Conservation (phyloP, 179 eudicot genomes). For the Beta lomatogona region DNA sequence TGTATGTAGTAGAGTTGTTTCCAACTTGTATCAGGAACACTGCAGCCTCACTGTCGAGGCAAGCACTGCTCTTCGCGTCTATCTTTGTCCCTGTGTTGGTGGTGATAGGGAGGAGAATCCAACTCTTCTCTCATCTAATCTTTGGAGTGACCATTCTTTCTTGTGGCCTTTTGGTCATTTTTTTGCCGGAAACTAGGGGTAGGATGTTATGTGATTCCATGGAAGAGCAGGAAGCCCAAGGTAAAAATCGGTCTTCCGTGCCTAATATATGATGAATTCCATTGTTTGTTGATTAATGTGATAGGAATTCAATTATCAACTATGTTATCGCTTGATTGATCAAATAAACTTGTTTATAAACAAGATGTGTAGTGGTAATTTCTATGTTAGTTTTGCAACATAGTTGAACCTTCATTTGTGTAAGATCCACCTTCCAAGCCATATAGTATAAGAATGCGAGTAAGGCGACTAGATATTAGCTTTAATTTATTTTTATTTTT, state of each 20-base stretch:
- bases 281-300: not conserved
- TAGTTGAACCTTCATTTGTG: no score
- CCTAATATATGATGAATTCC: slow-evolving; percentile 9
- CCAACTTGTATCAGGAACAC: slow-evolving; percentile 39
- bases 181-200: slow-evolving; percentile 33
- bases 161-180: slow-evolving; percentile 21
- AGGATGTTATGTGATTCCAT: slow-evolving; percentile 34
- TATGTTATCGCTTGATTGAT: no score
- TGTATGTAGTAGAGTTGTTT: slow-evolving; percentile 35
- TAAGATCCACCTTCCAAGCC: no score
- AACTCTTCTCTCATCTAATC: slow-evolving; percentile 13
- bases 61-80: slow-evolving; percentile 28
- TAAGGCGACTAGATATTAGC: no score
- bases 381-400: no score
- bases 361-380: no score
- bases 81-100: slow-evolving; percentile 34
- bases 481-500: no score
- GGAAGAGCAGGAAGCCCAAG: slow-evolving; percentile 33
- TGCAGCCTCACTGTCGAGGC: slow-evolving; percentile 29
- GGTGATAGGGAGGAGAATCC: slow-evolving; percentile 24
- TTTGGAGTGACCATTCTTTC: slow-evolving; percentile 29
- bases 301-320: no score
- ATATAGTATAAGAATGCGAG: no score
- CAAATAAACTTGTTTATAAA: no score
- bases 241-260: slow-evolving; percentile 2